Conservation (phyloP, 495 filamentous ascomycete species). For the Penicillium mononematosum region DNA sequence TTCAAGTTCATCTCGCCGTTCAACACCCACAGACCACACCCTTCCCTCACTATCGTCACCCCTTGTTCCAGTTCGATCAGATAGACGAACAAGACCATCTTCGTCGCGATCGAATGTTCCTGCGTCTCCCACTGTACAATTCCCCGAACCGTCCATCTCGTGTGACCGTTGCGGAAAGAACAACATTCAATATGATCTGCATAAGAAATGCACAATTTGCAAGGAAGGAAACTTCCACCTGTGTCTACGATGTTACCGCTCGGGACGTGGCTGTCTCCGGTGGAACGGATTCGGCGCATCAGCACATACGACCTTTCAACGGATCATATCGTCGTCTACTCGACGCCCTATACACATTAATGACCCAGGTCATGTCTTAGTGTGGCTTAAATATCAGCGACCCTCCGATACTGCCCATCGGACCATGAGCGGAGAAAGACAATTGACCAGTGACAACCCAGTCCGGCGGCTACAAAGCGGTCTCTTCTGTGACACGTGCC, state of each 20-base stretch:
- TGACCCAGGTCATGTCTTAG: constrained; percentile 63
- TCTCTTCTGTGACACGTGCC: constrained; percentile 77
- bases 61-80: constrained; percentile 25
- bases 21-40: constrained; percentile 12
- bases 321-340: constrained; percentile 39
- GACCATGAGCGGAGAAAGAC: constrained; percentile 26
- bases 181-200: constrained; percentile 76
- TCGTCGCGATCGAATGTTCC: constrained; percentile 36
- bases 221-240: constrained; percentile 69
- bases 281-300: constrained; percentile 75
- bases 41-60: constrained; percentile 19
- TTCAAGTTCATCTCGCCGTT: constrained; percentile 4
- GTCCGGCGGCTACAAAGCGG: constrained; percentile 66
- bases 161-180: constrained; percentile 65
- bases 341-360: constrained; percentile 40
- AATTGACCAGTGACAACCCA: constrained; percentile 63
- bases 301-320: constrained; percentile 58
- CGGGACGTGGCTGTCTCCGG: constrained; percentile 68
- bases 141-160: constrained; percentile 66
- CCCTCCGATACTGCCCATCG: constrained; percentile 41
- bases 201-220: constrained; percentile 74
- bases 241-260: constrained; percentile 74
- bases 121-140: constrained; percentile 45
- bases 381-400: constrained; percentile 63
- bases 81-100: constrained; percentile 33